A percentile compares a stretch with the other conserved stretches of the same genome.
Conservation (phyloP, 225 moss, liverwort and hornwort genomes). For the Sphagnum contortum region DNA sequence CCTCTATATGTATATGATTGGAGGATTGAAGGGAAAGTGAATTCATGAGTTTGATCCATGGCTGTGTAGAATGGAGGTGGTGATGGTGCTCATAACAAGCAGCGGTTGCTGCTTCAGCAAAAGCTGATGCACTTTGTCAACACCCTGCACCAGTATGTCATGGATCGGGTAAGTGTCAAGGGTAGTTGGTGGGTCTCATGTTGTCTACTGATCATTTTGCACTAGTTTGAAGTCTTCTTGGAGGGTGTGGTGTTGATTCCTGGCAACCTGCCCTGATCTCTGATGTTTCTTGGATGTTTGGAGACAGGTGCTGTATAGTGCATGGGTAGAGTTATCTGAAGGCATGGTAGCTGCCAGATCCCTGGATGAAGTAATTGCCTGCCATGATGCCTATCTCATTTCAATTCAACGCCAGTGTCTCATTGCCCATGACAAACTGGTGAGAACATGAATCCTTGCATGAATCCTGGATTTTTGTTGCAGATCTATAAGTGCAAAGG, state of each 20-base stretch:
- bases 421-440: conserved; percentile 94
- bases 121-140: conserved; percentile 99
- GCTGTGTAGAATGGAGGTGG: conserved; percentile 71
- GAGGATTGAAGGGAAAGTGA: too few relatives aligned
- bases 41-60: too few relatives aligned
- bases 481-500: not conserved
- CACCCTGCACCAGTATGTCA: conserved; percentile 93
- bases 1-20: too few relatives aligned
- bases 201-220: too few relatives aligned
- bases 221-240: too few relatives aligned
- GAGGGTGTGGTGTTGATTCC: too few relatives aligned
- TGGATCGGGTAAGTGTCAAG: conserved; percentile 64
- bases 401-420: conserved; percentile 96
- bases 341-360: conserved; percentile 89
- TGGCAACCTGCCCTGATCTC: too few relatives aligned
- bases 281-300: not conserved
- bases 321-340: conserved; percentile 96
- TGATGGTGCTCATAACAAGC: conserved; percentile 82
- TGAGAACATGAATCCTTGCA: conserved; percentile 11
- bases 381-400: conserved; percentile 85
- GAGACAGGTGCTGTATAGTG: conserved; percentile 88
- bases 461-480: not conserved
- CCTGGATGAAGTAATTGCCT: conserved; percentile 97
- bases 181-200: too few relatives aligned
- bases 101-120: conserved; percentile 80